A percentile compares a stretch with the other conserved stretches of the same genome.
Conservation (phyloP, 345 rosid species). For the Syzygium oleosum region DNA sequence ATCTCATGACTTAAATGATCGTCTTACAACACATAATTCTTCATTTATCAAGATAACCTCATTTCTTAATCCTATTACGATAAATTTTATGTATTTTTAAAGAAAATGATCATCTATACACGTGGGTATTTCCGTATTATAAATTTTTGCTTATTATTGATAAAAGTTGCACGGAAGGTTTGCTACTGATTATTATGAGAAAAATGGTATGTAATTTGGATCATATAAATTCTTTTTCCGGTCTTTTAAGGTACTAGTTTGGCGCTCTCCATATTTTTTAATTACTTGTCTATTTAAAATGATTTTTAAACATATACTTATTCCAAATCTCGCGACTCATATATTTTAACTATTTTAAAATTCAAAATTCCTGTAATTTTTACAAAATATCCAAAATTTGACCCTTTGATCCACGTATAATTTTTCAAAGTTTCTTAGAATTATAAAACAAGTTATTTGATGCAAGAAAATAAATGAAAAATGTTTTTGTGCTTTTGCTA, state of each 20-base stretch:
- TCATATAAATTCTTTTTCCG: not conserved
- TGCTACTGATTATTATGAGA: not conserved
- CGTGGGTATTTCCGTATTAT: not conserved
- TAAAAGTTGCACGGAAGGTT: accelerated
- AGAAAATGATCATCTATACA: not conserved
- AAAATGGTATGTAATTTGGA: too few species aligned
- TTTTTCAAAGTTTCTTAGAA: not conserved
- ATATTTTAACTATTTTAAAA: not conserved
- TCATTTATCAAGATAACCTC: not conserved
- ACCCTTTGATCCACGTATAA: not conserved
- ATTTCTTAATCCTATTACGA: not conserved
- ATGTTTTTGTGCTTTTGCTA: not conserved
- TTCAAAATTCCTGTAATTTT: not conserved
- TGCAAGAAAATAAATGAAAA: not conserved
- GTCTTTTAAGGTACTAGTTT: not conserved
- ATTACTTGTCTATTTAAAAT: not conserved
- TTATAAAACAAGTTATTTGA: not conserved
- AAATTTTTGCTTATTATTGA: not conserved
- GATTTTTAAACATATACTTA: not conserved
- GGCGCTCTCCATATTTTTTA: not conserved
- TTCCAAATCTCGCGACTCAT: not conserved
- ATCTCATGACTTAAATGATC: not conserved
- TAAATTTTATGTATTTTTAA: not conserved
- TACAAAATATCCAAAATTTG: not conserved
- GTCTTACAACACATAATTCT: accelerated